A percentile compares a stretch with the other conserved stretches of the same genome.
Evolutionary conservation across 2,329 filamentous ascomycete genomes (phyloP).

Genomic region (Diplocarpon rosae): DNA sequence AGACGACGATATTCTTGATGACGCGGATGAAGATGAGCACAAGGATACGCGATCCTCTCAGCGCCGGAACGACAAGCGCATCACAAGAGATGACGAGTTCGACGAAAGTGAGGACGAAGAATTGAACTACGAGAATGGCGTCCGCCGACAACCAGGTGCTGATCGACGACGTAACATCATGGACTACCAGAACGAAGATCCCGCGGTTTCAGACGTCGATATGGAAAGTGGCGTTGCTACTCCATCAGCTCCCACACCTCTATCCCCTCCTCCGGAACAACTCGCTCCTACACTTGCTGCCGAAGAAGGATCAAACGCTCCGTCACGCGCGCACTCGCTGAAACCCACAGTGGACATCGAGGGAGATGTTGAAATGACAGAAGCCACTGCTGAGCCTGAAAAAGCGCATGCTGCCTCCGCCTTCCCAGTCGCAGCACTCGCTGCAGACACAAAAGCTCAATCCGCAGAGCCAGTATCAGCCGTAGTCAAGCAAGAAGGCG

Average conservation of each 20-base stretch:
- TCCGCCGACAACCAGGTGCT: constrained; percentile 37
- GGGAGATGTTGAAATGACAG: constrained; percentile 27
- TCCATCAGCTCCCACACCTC: constrained; percentile 10
- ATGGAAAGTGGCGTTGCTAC: constrained; percentile 36
- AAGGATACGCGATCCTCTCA: constrained; percentile 75
- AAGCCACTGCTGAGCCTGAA: constrained; percentile 1
- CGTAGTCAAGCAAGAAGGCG: constrained; percentile 26
- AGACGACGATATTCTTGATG: constrained; percentile 53
- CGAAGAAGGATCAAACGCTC: constrained; percentile 23
- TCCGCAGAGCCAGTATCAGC: constrained; percentile 26
- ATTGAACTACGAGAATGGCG: constrained; percentile 59
- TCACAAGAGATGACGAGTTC: constrained; percentile 68
- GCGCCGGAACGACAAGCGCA: constrained; percentile 69
- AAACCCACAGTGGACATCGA: constrained; percentile 23
- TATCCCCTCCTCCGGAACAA: not conserved
- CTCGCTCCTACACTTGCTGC: not conserved
- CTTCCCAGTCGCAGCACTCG: constrained; percentile 2
- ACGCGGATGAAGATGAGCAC: constrained; percentile 74
- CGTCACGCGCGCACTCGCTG: constrained; percentile 22
- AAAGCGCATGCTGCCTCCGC: not conserved
- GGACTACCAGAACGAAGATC: constrained; percentile 48
- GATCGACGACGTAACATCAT: constrained; percentile 47
- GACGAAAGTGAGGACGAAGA: constrained; percentile 89
- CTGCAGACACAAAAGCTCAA: constrained; percentile 5
- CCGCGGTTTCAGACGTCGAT: constrained; percentile 36